Evolutionary conservation across 805 yeast species (phyloP), one percentile per base, ranked within the genome.

Genomic region (Ogataea wickerhamii): DNA sequence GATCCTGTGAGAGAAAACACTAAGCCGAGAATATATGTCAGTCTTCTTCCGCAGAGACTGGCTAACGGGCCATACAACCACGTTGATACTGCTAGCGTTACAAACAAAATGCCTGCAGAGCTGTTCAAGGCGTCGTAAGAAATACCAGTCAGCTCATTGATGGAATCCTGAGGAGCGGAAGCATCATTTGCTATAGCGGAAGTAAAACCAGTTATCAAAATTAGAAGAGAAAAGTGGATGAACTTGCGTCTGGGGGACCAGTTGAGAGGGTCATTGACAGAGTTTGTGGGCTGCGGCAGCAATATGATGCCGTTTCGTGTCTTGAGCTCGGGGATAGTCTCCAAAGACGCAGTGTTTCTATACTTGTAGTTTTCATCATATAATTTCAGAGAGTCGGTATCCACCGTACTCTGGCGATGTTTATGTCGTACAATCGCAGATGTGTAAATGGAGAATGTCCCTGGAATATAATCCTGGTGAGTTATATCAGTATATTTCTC

Each of bases 361-460:
- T 34, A 58, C 13, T 36, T 42, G 34, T 55, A 59, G 22, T 48
- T 49, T 22, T 5, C 18, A 4, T 28, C 29, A 16, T 23, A 19
- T n/a, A 8, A 23, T 18, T 34, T 30, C 22, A 28, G 34, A 13
- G 21, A 14, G n/a, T 26, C 37, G 36, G 14, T 37, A 21, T 16
- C 28, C 22, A 23, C 40, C 6, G 16, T 41, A 28, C 32, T 43
- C 28, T 37, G 45, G 18, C 45, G 33, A 19, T 48, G 51, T 20
- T 34, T 39, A 25, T 49, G 49, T 28, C 53, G 47, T 4, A 58
- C 24, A 6, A 60, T 28, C 7, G 60, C 61, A 2, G 72, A 66
- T 1, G 77, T 58, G 44, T 73, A 74, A 28, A 77, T 73, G 36
- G 74, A 73, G 38, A 70, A 66, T 0, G 83, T 76, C 0, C 82